Base-by-base conservation (phyloP, 2,329 filamentous ascomycete genomes). In the Exophiala sideris region DNA sequence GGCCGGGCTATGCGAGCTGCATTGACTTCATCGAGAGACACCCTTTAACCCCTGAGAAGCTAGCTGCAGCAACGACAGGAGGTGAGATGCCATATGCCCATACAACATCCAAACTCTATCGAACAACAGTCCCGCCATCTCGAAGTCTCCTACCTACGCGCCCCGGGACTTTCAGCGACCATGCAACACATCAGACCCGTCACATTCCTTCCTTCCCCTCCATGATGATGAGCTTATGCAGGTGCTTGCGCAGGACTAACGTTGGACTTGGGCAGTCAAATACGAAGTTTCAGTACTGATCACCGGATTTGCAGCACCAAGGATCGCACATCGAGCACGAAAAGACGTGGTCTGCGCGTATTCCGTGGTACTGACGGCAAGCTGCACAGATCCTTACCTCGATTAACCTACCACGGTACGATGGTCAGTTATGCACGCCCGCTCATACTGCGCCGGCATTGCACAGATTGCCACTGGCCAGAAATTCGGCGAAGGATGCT, bases 191-290 rank as follows among this genome's bases (percentile, higher is more conserved):
- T 11, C 46, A 39, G 10, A 53, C 45, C 53, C 47, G 36, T 56
- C 47, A 54, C 24, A 44, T 6, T 45, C 18, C 49, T 16, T 20
- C 24, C 20, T 35, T n/a, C 14, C 50, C 56, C 48, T 32, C 50
- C 46, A 45, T 47, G 8, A 48, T 18, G 42, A 29, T 5, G 29
- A 35, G 46, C 50, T 56, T 50, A 54, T 59, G 57, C 57, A 59
- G 57, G 57, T 53, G 52, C 49, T 54, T 57, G n/a, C 32, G 44
- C 48, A 44, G 44, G 34, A 35, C 33, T 50, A 40, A 50, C 20
- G 42, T 12, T 34, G 20, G 20, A 44, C 41, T 29, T 24, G 21
- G 41, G 21, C 20, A 44, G 41, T 44, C 41, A 44, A n/a, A 12
- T 9, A 24, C n/a, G 20, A 42, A 21, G 14, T 24, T 21, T 10